Base-by-base conservation (phyloP, 208 protist species). In the Entamoeba invadens region DNA sequence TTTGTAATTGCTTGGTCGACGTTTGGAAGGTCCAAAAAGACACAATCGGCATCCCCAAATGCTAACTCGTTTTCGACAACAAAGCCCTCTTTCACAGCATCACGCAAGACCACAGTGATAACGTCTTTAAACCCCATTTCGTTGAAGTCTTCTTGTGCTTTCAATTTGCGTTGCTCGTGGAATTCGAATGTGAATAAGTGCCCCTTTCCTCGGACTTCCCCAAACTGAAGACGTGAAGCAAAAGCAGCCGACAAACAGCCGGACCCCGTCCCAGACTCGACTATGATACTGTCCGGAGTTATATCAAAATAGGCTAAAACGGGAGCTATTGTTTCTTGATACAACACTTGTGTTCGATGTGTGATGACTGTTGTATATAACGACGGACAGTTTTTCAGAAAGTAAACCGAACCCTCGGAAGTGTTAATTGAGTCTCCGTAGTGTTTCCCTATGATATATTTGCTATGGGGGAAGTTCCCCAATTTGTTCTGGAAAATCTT, bases 141-240 rank as follows among this genome's bases (percentile, higher is more conserved):
- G 25, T 57, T 92, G 91, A 91, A 94, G 6, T 94, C 77, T 68
- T 95, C 92, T 92, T 93, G 91, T 31, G 96, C 95, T 6, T 45
- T 25, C 35, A 92, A 87, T 10, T 94, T 96, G 42, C 96, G 92
- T 91, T 95, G 72, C 91, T 95, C 94, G 94, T 97, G 96, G 91
- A 96, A 97, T 87, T 97, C 96, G 95, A 97, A 97, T 44, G 96
- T 97, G 93, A 96, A 95, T 5, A 97, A 45, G 51, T 95, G 95
- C 38, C 96, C 96, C 10, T 77, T 77, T n/a, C 21, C 2, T 68
- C 91, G 14, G 12, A 46, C 6, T 21, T 46, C 4, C 0, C 12
- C 91, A 46, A 92, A 92, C 38, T 77, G 8, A 42, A 77, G 38
- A 77, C 57, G 57, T n/a, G 57, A 77, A 0, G 14, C 31, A 44